A percentile compares a stretch with the other conserved stretches of the same genome.
Conservation (phyloP, 1,139 yeast species). For the Hemisphaericaspora subhashii region DNA sequence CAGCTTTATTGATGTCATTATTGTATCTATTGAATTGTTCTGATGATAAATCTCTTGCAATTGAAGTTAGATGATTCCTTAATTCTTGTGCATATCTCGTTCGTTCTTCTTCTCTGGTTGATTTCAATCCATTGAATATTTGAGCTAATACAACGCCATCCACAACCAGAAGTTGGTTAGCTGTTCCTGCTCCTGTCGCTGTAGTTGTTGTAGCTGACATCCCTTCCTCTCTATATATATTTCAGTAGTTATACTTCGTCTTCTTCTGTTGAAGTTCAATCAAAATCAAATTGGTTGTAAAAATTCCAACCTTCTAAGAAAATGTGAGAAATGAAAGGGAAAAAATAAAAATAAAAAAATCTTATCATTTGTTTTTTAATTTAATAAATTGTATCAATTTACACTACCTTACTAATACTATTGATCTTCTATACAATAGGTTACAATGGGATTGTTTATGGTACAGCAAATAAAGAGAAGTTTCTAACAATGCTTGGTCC, state of each 20-base stretch:
- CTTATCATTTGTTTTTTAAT: background rate
- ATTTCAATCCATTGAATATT: slow-evolving; percentile 54
- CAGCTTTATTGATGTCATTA: slow-evolving; percentile 82
- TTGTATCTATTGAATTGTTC: slow-evolving; percentile 81
- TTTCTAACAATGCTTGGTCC: slow-evolving; percentile 98
- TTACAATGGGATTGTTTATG: slow-evolving; percentile 39
- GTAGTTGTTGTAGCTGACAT: slow-evolving; percentile 24
- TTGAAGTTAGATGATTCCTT: slow-evolving; percentile 62
- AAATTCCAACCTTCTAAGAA: background rate
- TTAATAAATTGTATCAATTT: background rate
- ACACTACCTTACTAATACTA: no score
- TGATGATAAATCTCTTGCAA: slow-evolving; percentile 72
- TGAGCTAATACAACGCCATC: slow-evolving; percentile 55
- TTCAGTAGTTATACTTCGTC: background rate
- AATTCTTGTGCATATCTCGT: slow-evolving; percentile 64
- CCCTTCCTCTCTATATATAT: background rate
- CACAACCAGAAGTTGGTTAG: slow-evolving; percentile 33
- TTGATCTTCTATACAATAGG: no score
- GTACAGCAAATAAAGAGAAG: slow-evolving; percentile 89
- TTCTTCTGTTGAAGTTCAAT: no score
- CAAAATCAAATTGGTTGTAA: background rate
- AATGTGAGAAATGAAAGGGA: no score
- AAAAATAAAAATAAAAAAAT: background rate
- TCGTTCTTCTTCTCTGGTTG: slow-evolving; percentile 52
- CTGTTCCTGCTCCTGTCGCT: background rate